These are phyloP conservation scores for Suillus placidus DNA, from an alignment of 768 basidiomycete species.

Conservation along the genomic window DNA sequence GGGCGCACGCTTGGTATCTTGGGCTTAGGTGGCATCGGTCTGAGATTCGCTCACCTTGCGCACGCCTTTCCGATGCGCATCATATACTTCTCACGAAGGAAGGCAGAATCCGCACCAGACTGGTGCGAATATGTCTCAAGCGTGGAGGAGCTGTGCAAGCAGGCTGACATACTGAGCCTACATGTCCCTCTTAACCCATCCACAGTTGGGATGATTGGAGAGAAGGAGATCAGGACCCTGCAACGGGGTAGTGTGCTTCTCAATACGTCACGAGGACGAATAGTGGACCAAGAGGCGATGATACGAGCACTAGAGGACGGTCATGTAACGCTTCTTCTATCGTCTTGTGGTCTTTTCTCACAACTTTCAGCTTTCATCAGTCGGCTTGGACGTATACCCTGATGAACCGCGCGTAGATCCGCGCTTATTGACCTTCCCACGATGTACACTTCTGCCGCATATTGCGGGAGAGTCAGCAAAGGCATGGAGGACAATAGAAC, in stretches of 20 bases:
- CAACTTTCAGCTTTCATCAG: constrained; percentile 60
- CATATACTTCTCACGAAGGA: constrained; percentile 61
- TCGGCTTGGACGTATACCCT: constrained; percentile 81
- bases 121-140: background rate
- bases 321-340: constrained; percentile 60
- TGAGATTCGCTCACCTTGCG: constrained; percentile 64
- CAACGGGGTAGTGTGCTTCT: constrained; percentile 75
- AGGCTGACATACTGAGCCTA: constrained; percentile 80
- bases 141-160: constrained; percentile 49
- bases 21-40: constrained; percentile 72
- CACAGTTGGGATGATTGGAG: constrained; percentile 70
- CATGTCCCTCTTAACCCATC: constrained; percentile 76
- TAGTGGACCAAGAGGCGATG: constrained; percentile 85
- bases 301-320: constrained; percentile 80
- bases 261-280: constrained; percentile 84
- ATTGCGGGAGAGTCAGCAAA: constrained; percentile 85
- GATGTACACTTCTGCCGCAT: constrained; percentile 82
- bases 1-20: constrained; percentile 68
- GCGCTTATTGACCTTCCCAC: constrained; percentile 69
- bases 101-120: background rate
- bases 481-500: constrained; percentile 74
- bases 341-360: constrained; percentile 12
- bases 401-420: constrained; percentile 79
- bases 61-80: constrained; percentile 85
- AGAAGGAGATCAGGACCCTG: constrained; percentile 70